These are phyloP conservation scores for Flaveria floridana DNA, from an alignment of 140 eudicot species.

Conservation along the genomic window DNA sequence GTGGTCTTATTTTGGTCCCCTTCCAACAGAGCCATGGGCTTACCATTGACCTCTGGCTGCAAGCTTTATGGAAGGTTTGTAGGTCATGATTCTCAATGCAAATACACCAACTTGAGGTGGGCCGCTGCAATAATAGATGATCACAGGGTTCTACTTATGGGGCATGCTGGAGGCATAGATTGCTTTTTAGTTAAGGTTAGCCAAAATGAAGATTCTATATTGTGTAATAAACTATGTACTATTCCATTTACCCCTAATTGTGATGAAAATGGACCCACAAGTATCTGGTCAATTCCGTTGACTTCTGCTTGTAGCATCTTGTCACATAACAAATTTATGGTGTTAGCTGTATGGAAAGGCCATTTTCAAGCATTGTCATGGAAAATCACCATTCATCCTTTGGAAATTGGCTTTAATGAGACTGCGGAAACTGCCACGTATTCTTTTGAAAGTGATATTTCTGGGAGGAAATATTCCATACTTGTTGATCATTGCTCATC, in stretches of 20 bases:
- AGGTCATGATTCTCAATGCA: conserved; percentile 43
- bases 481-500: conserved; percentile 59
- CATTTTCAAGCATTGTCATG: conserved; percentile 68
- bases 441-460: conserved; percentile 48
- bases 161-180: conserved; percentile 69
- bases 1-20: conserved; percentile 71
- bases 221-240: conserved; percentile 55
- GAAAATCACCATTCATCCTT: conserved; percentile 57
- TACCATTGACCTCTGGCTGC: conserved; percentile 52
- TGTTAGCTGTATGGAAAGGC: conserved; percentile 64
- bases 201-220: conserved; percentile 38
- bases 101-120: conserved; percentile 71
- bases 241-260: conserved; percentile 45
- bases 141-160: conserved; percentile 56
- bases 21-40: conserved; percentile 53
- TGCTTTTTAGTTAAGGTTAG: conserved; percentile 44
- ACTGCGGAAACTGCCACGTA: conserved; percentile 24
- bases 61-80: conserved; percentile 48
- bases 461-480: conserved; percentile 48
- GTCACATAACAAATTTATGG: conserved; percentile 46
- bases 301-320: conserved; percentile 41
- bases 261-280: conserved; percentile 40
- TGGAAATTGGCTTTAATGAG: conserved; percentile 34
- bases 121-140: conserved; percentile 51
- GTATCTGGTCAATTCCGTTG: conserved; percentile 61